Conservation (phyloP, 371 early-diverging fungal genomes). For the Mortierella sp. region DNA sequence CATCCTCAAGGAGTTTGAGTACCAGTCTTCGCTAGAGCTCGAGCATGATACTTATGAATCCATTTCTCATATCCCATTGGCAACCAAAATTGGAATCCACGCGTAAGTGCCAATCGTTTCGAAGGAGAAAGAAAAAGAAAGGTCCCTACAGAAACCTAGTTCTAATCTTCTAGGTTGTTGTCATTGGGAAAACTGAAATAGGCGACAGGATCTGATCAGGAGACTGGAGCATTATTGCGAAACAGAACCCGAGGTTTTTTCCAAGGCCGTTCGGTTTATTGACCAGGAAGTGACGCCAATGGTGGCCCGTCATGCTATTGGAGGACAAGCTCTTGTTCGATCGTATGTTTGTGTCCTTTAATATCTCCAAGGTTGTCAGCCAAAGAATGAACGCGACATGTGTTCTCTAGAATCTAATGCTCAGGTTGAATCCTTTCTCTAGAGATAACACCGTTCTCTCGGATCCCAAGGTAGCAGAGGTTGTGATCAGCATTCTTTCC, state of each 20-base stretch:
- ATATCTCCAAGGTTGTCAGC: too few relatives aligned
- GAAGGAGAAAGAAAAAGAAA: too few relatives aligned
- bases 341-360: conserved; percentile 55
- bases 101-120: conserved; percentile 52
- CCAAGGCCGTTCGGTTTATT: conserved; percentile 65
- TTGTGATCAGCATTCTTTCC: conserved; percentile 74
- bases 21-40: conserved; percentile 72
- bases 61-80: conserved; percentile 74
- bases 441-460: conserved; percentile 62
- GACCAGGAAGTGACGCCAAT: conserved; percentile 65
- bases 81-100: conserved; percentile 72
- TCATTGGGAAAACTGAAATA: too few relatives aligned
- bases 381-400: too few relatives aligned
- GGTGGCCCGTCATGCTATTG: conserved; percentile 68
- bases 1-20: conserved; percentile 74
- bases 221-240: conserved; percentile 71
- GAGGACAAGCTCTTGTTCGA: conserved; percentile 70
- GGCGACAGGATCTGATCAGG: conserved; percentile 65
- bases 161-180: too few relatives aligned
- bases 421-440: background rate
- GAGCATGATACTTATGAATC: conserved; percentile 71
- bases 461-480: conserved; percentile 64
- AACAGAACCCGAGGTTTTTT: conserved; percentile 59
- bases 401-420: too few relatives aligned
- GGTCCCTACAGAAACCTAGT: too few relatives aligned